Conservation (phyloP, 805 yeast genomes). For the Candida jianshihensis region DNA sequence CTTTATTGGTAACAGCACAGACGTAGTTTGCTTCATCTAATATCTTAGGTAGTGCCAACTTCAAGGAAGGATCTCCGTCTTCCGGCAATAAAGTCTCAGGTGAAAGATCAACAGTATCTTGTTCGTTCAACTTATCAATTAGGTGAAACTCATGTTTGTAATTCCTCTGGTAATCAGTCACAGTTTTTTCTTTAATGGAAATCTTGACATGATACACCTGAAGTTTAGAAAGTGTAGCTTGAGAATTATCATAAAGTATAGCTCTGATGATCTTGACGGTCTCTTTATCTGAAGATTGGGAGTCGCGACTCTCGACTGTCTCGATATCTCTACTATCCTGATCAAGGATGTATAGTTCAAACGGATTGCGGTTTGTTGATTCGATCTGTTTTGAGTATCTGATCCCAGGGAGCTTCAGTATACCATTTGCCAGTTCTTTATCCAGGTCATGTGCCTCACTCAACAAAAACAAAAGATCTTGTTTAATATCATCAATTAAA, state of each 20-base stretch:
- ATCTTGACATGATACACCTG: conserved; percentile 29
- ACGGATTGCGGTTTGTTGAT: conserved; percentile 13
- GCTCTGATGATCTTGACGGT: conserved; percentile 24
- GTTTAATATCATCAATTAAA: conserved; percentile 55
- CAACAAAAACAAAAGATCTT: conserved; percentile 30
- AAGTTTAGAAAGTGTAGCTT: conserved; percentile 16
- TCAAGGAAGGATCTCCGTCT: conserved; percentile 7
- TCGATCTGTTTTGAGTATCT: conserved; percentile 24
- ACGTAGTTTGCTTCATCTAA: conserved; percentile 42
- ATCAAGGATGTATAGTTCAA: conserved; percentile 21
- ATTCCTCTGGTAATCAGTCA: conserved; percentile 4
- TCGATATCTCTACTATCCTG: conserved; percentile 22
- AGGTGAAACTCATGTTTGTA: conserved; percentile 28
- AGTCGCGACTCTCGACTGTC: conserved; percentile 11
- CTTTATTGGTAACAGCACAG: conserved; percentile 36
- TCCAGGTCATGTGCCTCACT: conserved; percentile 5
- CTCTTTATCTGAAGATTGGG: conserved; percentile 10
- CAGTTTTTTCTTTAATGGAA: conserved; percentile 26
- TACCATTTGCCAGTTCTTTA: conserved; percentile 17
- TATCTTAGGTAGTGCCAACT: conserved; percentile 26
- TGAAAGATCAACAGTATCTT: conserved; percentile 27
- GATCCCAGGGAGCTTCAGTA: conserved; percentile 23
- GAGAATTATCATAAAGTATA: conserved; percentile 20
- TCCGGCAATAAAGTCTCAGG: conserved; percentile 5
- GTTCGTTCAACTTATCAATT: conserved; percentile 16